Evolutionary conservation across 192 early-diverging fungal species (phyloP).

Genomic region (Coemansia furcata): DNA sequence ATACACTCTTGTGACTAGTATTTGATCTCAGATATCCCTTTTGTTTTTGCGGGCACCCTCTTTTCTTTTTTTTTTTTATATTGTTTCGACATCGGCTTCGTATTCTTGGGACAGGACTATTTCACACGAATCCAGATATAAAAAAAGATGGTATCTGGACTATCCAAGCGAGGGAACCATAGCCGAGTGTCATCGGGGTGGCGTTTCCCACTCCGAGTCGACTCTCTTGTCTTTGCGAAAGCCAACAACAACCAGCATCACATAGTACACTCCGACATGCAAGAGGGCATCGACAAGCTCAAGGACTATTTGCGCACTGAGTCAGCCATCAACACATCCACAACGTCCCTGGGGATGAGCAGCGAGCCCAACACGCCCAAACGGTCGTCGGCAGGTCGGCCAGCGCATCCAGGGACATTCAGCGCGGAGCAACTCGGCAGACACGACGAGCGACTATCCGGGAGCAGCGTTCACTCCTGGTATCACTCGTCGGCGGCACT

Average conservation of each 20-base stretch:
- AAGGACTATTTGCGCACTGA: conserved; percentile 37
- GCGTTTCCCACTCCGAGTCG: conserved; percentile 35
- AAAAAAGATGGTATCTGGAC: conserved; percentile 25
- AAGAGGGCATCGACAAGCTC: conserved; percentile 36
- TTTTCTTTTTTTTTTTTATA: background rate
- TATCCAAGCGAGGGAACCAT: conserved; percentile 16
- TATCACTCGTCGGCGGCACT: conserved; percentile 3
- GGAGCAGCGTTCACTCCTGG: background rate
- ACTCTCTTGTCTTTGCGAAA: conserved; percentile 22
- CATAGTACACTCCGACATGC: conserved; percentile 35
- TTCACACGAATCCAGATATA: background rate
- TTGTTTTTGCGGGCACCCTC: background rate
- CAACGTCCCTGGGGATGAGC: background rate
- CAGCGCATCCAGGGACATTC: background rate
- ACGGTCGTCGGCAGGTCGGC: background rate
- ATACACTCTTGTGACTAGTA: background rate
- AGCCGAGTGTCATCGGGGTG: conserved; percentile 17
- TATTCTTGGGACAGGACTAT: background rate
- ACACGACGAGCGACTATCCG: background rate
- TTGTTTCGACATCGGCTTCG: background rate
- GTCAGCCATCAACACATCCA: conserved; percentile 9
- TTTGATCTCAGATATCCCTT: background rate
- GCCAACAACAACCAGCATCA: conserved; percentile 16
- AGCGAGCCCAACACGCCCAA: background rate
- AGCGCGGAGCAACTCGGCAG: background rate